A percentile compares a stretch with the other conserved stretches of the same genome.
Conservation (phyloP, 176 grass and related monocot genomes). For the Bonia amplexicaulis region DNA sequence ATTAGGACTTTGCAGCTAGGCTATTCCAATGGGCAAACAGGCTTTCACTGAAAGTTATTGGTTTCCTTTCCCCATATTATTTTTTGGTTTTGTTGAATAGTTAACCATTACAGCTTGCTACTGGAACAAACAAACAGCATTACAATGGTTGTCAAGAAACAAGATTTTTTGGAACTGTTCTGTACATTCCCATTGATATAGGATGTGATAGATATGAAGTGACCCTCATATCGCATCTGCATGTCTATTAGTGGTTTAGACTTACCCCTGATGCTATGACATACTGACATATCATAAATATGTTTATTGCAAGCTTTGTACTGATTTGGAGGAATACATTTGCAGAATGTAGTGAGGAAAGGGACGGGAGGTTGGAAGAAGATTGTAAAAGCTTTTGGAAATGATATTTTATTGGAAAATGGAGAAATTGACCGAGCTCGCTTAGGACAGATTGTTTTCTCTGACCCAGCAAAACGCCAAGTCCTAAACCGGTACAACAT, state of each 20-base stretch:
- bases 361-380: constrained; percentile 87
- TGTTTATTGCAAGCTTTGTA: not conserved
- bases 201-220: too few species aligned
- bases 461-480: constrained; percentile 65
- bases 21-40: too few species aligned
- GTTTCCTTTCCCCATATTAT: too few species aligned
- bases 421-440: constrained; percentile 82
- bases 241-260: not conserved
- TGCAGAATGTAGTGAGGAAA: constrained; percentile 76
- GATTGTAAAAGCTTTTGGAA: constrained; percentile 71
- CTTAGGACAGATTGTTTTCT: constrained; percentile 81
- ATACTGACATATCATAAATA: not conserved
- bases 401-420: constrained; percentile 70
- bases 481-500: constrained; percentile 65
- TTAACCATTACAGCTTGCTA: too few species aligned
- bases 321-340: constrained; percentile 22
- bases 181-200: too few species aligned
- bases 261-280: not conserved
- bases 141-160: too few species aligned
- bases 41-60: too few species aligned
- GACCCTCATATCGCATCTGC: not conserved
- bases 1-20: too few species aligned
- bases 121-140: too few species aligned
- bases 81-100: too few species aligned
- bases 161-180: too few species aligned